Evolutionary conservation across 1,139 yeast species (phyloP), one percentile per base, ranked within the genome.

Genomic region (Torulaspora globosa): DNA sequence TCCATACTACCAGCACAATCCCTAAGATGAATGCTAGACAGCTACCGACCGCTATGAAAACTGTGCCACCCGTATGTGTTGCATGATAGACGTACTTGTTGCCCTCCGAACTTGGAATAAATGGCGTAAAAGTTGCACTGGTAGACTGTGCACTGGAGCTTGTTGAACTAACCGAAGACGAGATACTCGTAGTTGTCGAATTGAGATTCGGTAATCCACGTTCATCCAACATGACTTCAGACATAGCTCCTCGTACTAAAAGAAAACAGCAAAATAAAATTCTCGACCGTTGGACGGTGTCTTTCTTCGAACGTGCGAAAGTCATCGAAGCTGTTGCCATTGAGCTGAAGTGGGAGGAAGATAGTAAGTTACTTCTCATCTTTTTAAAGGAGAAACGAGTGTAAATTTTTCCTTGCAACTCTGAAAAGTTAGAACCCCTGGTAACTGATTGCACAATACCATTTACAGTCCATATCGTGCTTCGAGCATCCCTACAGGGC

Each of bases 11-110:
- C 4, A 45, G 10, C 11, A 53, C 41, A 3, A 49, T 40, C 11
- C 50, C 21, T 14, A 53, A 24, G 6, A 58, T 45, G 41, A 53
- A 49, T 6, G 82, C 80, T 31, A 80, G 73, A 45, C 80, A 71
- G 34, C 81, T 73, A 1, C 92, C 94, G 37, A 83, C 82, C 0
- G 84, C 85, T 48, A 84, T 83, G 65, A 84, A 85, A 3, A 84
- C 86, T 1, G 90, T 81, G 1, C 92, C 92, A 45, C 74, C 72
- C 1, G 84, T 82, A 43, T 76, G 71, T 10, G 58, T 63, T 27
- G 76, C 68, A 31, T 71, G 67, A 19, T 70, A 57, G 36, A 84
- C 71, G 56, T 73, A 78, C 11, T 89, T 88, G 65, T 84, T 83
- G 43, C 59, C 58, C 38, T 66, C 69, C 19, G 59, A 42, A 18